Conservation (phyloP, 768 basidiomycete species). For the Tricholoma sp. region DNA sequence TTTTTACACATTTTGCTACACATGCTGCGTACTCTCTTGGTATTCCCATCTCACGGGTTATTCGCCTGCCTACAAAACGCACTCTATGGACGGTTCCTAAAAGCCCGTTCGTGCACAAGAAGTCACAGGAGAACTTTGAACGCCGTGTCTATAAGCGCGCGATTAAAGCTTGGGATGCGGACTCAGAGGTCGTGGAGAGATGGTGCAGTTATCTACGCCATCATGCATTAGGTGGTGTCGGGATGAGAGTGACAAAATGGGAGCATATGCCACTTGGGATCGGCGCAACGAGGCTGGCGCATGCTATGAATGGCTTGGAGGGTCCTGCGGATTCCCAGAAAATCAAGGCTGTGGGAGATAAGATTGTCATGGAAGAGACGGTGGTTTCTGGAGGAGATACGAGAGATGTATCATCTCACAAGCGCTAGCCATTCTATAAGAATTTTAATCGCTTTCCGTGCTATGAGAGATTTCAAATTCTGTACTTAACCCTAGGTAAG, state of each 20-base stretch:
- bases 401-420: not conserved
- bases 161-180: conserved; percentile 89
- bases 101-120: conserved; percentile 89
- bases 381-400: not conserved
- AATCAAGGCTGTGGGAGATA: conserved; percentile 24
- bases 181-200: conserved; percentile 68
- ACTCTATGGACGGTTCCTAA: conserved; percentile 82
- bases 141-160: conserved; percentile 75
- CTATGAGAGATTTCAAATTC: too few relatives aligned
- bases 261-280: conserved; percentile 56
- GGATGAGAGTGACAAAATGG: conserved; percentile 78
- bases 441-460: not conserved
- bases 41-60: conserved; percentile 67
- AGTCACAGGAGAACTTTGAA: conserved; percentile 94
- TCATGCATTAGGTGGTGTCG: conserved; percentile 81
- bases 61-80: conserved; percentile 67
- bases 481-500: too few relatives aligned
- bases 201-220: conserved; percentile 77
- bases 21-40: conserved; percentile 84
- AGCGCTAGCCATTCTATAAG: not conserved
- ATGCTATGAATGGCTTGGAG: conserved; percentile 22
- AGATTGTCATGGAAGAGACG: conserved; percentile 26
- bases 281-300: conserved; percentile 24
- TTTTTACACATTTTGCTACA: conserved; percentile 78
- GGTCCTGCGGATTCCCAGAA: conserved; percentile 10